Percentiles rank a stretch among this genome's conserved stretches.
phyloP scores from a whole-genome alignment of 106 monocot genomes.

The Phalaenopsis aphrodite region DNA sequence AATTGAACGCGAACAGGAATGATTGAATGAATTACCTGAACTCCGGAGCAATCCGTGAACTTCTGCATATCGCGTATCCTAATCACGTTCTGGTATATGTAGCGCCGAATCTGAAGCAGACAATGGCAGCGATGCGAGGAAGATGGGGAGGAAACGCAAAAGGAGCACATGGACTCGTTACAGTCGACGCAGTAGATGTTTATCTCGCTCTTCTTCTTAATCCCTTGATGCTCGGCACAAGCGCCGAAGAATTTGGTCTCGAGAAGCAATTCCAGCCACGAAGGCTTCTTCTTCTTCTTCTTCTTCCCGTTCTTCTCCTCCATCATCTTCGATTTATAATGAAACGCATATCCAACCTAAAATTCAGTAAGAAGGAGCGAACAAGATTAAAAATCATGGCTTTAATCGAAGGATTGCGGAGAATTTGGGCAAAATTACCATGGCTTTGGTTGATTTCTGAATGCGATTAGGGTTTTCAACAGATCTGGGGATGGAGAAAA shows the following conservation, averaged over 20 bases:
- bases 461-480: neutral
- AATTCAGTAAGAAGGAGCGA: neutral
- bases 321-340: neutral
- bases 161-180: slow-evolving; percentile 32
- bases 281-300: neutral
- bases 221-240: slow-evolving; percentile 40
- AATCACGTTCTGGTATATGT: slow-evolving; percentile 54
- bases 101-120: slow-evolving; percentile 47
- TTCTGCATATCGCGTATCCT: slow-evolving; percentile 39
- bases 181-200: slow-evolving; percentile 44
- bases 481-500: neutral
- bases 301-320: neutral
- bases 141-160: neutral
- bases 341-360: slow-evolving; percentile 16
- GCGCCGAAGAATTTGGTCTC: slow-evolving; percentile 28
- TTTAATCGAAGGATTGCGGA: neutral
- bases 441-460: neutral
- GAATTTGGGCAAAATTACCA: neutral
- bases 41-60: slow-evolving; percentile 38
- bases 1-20: neutral
- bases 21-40: slow-evolving; percentile 30
- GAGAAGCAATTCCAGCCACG: slow-evolving; percentile 31
- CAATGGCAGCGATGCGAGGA: slow-evolving; percentile 13
- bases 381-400: neutral
- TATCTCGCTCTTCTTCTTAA: slow-evolving; percentile 32